Evolutionary conservation across 495 filamentous ascomycete genomes (phyloP).

Genomic region (Aspergillus hancockii): DNA sequence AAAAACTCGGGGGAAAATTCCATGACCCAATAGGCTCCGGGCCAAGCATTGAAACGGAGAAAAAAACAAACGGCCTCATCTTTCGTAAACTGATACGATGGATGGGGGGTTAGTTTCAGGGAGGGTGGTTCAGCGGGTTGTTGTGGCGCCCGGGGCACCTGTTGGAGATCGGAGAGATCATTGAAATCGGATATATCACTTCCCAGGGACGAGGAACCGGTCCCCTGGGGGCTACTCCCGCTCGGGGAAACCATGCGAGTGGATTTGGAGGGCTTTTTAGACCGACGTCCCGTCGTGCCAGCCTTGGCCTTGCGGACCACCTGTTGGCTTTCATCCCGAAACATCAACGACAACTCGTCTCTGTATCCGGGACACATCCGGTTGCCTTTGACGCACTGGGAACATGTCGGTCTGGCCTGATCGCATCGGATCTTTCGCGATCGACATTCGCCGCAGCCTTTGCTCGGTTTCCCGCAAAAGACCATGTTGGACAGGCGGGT

Average conservation of each 20-base stretch:
- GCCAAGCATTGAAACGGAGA: conserved; percentile 40
- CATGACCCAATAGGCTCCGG: conserved; percentile 34
- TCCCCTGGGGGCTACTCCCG: conserved; percentile 10
- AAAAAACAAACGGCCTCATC: conserved; percentile 48
- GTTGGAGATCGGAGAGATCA: conserved; percentile 19
- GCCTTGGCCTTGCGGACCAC: conserved; percentile 65
- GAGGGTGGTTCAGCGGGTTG: conserved; percentile 3
- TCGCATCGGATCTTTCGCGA: conserved; percentile 69
- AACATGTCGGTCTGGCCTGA: conserved; percentile 62
- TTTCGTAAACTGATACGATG: conserved; percentile 27
- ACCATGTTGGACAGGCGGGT: conserved; percentile 53
- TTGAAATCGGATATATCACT: conserved; percentile 20
- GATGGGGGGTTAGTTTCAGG: conserved; percentile 18
- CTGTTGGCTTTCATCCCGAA: conserved; percentile 70
- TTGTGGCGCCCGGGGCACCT: conserved; percentile 10
- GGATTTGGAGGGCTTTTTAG: conserved; percentile 18
- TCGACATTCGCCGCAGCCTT: conserved; percentile 73
- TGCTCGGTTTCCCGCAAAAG: conserved; percentile 72
- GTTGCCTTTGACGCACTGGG: conserved; percentile 67
- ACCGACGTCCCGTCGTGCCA: conserved; percentile 22
- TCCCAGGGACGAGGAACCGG: conserved; percentile 1
- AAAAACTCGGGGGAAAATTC: conserved; percentile 31
- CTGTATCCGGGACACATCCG: conserved; percentile 70
- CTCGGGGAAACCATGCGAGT: conserved; percentile 10
- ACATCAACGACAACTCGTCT: conserved; percentile 67